Evolutionary conservation across 805 yeast genomes (phyloP).

Genomic region (Cyberlindnera xylosilytica): DNA sequence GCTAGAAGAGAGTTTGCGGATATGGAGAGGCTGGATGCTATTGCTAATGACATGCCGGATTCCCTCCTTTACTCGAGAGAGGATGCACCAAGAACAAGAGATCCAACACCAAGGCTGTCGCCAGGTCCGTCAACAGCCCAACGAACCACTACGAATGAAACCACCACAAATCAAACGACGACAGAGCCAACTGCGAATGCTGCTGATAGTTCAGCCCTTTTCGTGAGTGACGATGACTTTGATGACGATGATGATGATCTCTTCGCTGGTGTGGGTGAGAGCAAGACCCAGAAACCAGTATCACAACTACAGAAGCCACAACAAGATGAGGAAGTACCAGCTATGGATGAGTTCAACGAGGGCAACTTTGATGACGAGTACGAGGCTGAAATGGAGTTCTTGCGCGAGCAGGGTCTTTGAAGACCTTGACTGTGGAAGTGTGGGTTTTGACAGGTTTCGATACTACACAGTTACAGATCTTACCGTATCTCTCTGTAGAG

Average conservation of each 20-base stretch:
- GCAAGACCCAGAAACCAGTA: neutral
- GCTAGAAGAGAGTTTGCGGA: neutral
- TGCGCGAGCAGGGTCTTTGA: slow-evolving; percentile 17
- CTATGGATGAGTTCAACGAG: slow-evolving; percentile 15
- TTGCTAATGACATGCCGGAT: too few species aligned
- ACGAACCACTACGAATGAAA: too few species aligned
- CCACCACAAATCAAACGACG: too few species aligned
- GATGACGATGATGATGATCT: slow-evolving; percentile 1
- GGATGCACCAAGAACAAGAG: too few species aligned
- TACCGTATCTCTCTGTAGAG: too few species aligned
- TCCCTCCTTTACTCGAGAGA: too few species aligned
- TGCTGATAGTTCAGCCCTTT: neutral
- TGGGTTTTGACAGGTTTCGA: too few species aligned
- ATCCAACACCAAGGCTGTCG: too few species aligned
- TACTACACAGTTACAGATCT: too few species aligned
- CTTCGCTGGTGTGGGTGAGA: neutral
- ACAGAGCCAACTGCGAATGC: neutral
- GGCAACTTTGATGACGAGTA: slow-evolving; percentile 15
- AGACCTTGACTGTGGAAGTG: too few species aligned
- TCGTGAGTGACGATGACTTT: neutral
- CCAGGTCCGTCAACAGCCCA: too few species aligned
- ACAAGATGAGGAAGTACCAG: neutral
- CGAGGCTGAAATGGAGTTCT: slow-evolving; percentile 26
- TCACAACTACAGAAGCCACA: neutral
- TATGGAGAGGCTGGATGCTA: too few species aligned